Conservation (phyloP, 2,329 filamentous ascomycete species). For the Ophiostoma piceae region DNA sequence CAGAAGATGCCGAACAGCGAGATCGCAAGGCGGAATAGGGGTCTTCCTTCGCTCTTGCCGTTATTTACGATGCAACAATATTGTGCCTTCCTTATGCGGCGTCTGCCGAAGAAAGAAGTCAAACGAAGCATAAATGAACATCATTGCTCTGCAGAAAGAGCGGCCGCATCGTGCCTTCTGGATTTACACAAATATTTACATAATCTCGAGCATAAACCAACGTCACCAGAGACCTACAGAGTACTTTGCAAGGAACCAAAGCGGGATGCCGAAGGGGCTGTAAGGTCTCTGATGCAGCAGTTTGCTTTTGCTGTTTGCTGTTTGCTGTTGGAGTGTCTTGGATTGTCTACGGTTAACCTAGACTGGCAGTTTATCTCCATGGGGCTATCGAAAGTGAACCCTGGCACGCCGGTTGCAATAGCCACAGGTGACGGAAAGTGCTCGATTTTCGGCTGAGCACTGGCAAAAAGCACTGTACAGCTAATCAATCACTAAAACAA, state of each 20-base stretch:
- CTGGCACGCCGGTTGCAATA: not conserved
- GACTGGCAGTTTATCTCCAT: conserved; percentile 8
- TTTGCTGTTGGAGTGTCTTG: not conserved
- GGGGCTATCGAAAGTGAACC: not conserved
- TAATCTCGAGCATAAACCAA: not conserved
- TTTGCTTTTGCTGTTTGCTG: no score
- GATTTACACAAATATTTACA: not conserved
- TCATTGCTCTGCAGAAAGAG: not conserved
- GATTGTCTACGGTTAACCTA: not conserved
- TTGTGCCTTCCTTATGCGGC: not conserved
- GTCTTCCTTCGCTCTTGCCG: not conserved
- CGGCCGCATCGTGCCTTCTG: not conserved
- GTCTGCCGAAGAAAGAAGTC: not conserved
- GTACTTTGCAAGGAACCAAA: not conserved
- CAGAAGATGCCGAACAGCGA: not conserved
- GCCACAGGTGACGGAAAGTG: not conserved
- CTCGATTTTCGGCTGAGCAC: not conserved
- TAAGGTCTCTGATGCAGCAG: no score
- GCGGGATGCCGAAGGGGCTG: not conserved
- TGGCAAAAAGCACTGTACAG: not conserved
- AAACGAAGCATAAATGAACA: no score
- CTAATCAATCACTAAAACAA: not conserved
- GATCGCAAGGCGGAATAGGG: not conserved
- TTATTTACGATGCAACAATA: not conserved
- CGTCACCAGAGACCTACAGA: not conserved